Conservation (phyloP, 2,329 filamentous ascomycete species). For the Colletotrichum sp. region DNA sequence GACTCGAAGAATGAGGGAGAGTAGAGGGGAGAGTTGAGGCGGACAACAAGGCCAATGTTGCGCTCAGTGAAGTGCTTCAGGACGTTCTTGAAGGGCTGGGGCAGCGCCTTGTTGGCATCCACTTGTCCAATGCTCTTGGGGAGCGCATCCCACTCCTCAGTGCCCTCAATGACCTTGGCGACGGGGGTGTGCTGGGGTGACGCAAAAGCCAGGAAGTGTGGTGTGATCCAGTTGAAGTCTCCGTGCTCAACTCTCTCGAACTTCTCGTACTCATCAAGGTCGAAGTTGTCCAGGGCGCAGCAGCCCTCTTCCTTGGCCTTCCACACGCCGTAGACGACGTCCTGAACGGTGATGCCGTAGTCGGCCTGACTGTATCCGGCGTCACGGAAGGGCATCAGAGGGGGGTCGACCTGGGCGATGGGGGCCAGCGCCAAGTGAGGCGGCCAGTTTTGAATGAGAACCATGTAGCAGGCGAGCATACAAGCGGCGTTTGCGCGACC, state of each 20-base stretch:
- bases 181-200: constrained; percentile 87
- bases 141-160: constrained; percentile 75
- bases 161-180: constrained; percentile 72
- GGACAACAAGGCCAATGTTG: constrained; percentile 91
- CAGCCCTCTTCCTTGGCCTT: constrained; percentile 96
- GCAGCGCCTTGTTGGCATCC: constrained; percentile 71
- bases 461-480: constrained; percentile 97
- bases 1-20: constrained; percentile 97
- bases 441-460: constrained; percentile 96
- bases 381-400: constrained; percentile 98
- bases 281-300: constrained; percentile 91
- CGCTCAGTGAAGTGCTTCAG: constrained; percentile 85
- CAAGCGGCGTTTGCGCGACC: constrained; percentile 93
- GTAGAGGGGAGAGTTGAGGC: constrained; percentile 94
- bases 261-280: constrained; percentile 94
- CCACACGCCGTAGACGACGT: constrained; percentile 98
- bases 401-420: constrained; percentile 95
- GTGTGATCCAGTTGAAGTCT: constrained; percentile 99
- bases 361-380: constrained; percentile 98
- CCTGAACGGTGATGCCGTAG: constrained; percentile 93
- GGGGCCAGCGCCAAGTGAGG: constrained; percentile 94
- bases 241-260: constrained; percentile 97
- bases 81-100: constrained; percentile 94
- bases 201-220: constrained; percentile 93
- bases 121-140: constrained; percentile 80